These are phyloP conservation scores for Hygrophoropsis aurantiaca DNA, from an alignment of 768 basidiomycete genomes.

Conservation along the genomic window DNA sequence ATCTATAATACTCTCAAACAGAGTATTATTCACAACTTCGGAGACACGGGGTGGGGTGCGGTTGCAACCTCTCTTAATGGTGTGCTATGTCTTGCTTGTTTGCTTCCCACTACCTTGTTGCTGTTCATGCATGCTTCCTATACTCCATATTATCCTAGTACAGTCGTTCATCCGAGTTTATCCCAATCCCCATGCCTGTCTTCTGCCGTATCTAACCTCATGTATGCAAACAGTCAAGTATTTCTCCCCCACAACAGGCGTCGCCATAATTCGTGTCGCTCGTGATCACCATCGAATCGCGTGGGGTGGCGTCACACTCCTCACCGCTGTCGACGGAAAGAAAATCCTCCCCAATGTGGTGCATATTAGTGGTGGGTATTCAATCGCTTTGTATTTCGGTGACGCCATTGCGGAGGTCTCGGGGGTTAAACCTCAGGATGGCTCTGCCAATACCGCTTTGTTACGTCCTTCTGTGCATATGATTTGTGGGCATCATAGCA, in stretches of 20 bases:
- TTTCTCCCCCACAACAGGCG: constrained; percentile 77
- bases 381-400: too few relatives aligned
- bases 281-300: constrained; percentile 78
- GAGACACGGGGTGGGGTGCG: constrained; percentile 85
- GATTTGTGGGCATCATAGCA: not conserved
- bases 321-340: constrained; percentile 59
- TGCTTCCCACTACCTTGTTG: not conserved
- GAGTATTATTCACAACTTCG: constrained; percentile 71
- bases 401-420: too few relatives aligned
- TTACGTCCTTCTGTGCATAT: not conserved
- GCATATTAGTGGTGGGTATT: constrained; percentile 71
- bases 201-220: not conserved
- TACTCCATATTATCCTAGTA: too few relatives aligned
- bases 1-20: constrained; percentile 71
- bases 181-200: too few relatives aligned
- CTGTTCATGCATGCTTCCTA: constrained; percentile 2
- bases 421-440: too few relatives aligned
- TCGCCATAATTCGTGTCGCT: constrained; percentile 85
- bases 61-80: constrained; percentile 71
- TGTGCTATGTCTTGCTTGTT: too few relatives aligned
- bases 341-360: constrained; percentile 73
- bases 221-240: constrained; percentile 66
- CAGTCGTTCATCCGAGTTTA: too few relatives aligned
- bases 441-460: too few relatives aligned
- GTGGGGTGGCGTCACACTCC: constrained; percentile 75